These are phyloP conservation scores for Sporothrix phasma DNA, from an alignment of 2,329 filamentous ascomycete species.

Conservation along the genomic window DNA sequence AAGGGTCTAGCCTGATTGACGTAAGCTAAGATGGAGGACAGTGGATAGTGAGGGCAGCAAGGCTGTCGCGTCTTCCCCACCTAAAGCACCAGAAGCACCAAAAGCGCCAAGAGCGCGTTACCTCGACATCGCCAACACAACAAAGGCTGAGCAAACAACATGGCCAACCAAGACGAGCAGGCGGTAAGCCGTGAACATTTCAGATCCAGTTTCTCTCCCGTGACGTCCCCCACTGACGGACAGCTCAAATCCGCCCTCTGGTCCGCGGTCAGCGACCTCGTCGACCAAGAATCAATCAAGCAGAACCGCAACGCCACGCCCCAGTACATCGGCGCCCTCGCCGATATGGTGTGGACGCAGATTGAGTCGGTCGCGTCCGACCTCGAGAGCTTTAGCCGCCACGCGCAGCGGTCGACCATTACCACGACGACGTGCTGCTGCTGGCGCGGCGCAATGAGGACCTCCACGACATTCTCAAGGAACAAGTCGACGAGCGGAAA, in stretches of 20 bases:
- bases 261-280: constrained; percentile 75
- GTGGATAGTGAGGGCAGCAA: too few relatives aligned
- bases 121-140: background rate
- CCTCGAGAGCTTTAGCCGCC: constrained; percentile 51
- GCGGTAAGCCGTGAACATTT: too few relatives aligned
- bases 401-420: constrained; percentile 72
- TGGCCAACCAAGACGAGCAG: constrained; percentile 23
- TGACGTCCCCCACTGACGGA: background rate
- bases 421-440: constrained; percentile 82
- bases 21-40: too few relatives aligned
- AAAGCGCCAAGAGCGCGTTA: background rate
- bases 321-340: constrained; percentile 79
- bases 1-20: background rate
- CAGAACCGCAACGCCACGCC: constrained; percentile 77
- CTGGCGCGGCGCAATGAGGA: constrained; percentile 81
- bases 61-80: constrained; percentile 2
- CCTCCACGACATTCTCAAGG: constrained; percentile 63
- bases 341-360: constrained; percentile 79
- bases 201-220: too few relatives aligned
- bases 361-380: constrained; percentile 54
- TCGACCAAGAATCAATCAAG: constrained; percentile 70
- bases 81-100: too few relatives aligned
- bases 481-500: constrained; percentile 53
- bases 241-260: constrained; percentile 77
- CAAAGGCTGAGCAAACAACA: constrained; percentile 10